Base-by-base conservation (phyloP, 192 early-diverging fungal species). In the Coemansia sp. region DNA sequence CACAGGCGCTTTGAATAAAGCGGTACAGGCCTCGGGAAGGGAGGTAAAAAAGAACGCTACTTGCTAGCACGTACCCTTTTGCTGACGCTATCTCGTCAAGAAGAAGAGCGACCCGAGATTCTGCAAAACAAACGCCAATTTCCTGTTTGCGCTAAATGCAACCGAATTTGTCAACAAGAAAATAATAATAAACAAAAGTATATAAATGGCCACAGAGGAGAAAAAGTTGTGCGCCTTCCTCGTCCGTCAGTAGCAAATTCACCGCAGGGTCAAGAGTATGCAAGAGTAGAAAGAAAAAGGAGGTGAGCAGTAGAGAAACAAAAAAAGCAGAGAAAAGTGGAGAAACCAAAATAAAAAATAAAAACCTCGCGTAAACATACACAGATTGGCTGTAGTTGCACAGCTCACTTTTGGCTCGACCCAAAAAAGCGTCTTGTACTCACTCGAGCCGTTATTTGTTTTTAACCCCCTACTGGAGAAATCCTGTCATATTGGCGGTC, bases 111-210 rank as follows among this genome's bases (percentile, higher is more conserved):
- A 4, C 29, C 24, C 11, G 44, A 43, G 41, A 0, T 19, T 18
- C 18, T 43, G 21, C 14, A 46, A 15, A 48, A 12, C 27, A 48
- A n/a, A 48, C 22, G 44, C 26, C 10, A 10, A 27, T n/a, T n/a
- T 44, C 26, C 22, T 14, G 24, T 46, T 46, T 21, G 36, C n/a
- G 7, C 44, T 4, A 48, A 48, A 26, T 48, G 24, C 24, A 24
- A n/a, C 14, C 43, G 43, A 24, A 46, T 43, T 43, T 9, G 9
- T 2, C n/a, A 43, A 62, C 17, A 34, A n/a, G 9, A 2, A 32
- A 29, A 46, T 46, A 36, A 55, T 24, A 44, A 64, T 56, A 43
- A 56, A 65, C 44, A 37, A 15, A 55, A 27, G 26, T 10, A 26
- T 33, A 2, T 14, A 29, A 21, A 58, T 1, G 40, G 14, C 29